A percentile compares a stretch with the other conserved stretches of the same genome.
These are phyloP conservation scores for Cyclaneusma minus DNA, from an alignment of 2,329 filamentous ascomycete species.

Conservation along the genomic window DNA sequence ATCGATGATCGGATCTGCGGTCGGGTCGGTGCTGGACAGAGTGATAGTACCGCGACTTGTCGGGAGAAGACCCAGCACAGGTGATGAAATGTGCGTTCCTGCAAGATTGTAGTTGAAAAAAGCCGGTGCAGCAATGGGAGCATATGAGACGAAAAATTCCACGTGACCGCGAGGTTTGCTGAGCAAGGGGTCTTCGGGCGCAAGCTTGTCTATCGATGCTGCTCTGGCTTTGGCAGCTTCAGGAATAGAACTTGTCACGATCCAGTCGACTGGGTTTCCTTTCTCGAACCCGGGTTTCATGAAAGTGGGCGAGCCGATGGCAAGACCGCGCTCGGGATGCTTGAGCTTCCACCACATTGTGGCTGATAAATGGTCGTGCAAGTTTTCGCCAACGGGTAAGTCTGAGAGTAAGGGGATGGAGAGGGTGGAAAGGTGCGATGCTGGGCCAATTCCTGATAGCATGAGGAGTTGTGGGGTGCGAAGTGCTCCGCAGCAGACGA, in stretches of 20 bases:
- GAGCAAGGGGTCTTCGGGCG: constrained; percentile 1
- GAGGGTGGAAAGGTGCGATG: too few species aligned
- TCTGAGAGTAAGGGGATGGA: too few species aligned
- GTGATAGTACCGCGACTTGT: constrained; percentile 6
- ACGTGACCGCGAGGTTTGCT: constrained; percentile 1
- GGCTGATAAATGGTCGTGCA: constrained; percentile 5
- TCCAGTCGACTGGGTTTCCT: constrained; percentile 5
- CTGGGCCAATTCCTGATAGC: constrained; percentile 3
- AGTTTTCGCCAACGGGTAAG: constrained; percentile 7
- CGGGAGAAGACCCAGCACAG: constrained; percentile 4
- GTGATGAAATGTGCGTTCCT: constrained; percentile 5
- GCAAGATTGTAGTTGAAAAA: too few species aligned
- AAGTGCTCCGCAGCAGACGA: neutral
- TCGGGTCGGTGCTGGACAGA: constrained; percentile 2
- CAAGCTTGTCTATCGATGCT: too few species aligned
- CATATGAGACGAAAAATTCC: constrained; percentile 4
- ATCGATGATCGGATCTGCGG: constrained; percentile 5
- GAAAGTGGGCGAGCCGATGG: constrained; percentile 4
- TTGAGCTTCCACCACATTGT: constrained; percentile 6
- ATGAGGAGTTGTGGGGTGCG: constrained; percentile 1
- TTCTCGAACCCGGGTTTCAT: constrained; percentile 3
- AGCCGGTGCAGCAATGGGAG: constrained; percentile 2
- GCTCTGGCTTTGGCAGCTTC: neutral
- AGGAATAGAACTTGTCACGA: constrained; percentile 3
- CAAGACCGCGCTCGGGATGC: constrained; percentile 4